These are phyloP conservation scores for Hypomontagnella monticulosa DNA, from an alignment of 495 filamentous ascomycete genomes.

Conservation along the genomic window DNA sequence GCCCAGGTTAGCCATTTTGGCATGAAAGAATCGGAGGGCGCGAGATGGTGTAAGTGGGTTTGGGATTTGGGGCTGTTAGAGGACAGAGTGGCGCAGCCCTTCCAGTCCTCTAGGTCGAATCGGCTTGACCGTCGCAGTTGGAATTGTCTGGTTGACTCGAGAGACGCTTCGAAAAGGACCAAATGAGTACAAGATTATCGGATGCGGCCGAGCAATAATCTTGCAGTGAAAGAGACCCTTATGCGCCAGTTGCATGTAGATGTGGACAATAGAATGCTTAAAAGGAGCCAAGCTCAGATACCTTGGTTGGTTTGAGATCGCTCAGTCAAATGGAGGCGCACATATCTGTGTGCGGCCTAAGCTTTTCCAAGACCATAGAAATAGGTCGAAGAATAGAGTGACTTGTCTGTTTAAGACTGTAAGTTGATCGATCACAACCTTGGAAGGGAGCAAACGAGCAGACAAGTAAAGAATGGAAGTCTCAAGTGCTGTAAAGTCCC, in stretches of 20 bases:
- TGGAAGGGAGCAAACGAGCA: neutral
- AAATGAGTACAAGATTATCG: constrained; percentile 11
- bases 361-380: constrained; percentile 8
- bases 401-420: neutral
- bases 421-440: neutral
- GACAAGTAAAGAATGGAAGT: constrained; percentile 12
- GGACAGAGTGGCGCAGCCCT: neutral
- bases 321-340: constrained; percentile 18
- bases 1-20: constrained; percentile 56
- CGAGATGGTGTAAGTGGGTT: constrained; percentile 4
- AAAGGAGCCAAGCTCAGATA: constrained; percentile 4
- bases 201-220: constrained; percentile 3
- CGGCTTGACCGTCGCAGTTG: constrained; percentile 8
- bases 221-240: constrained; percentile 1
- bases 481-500: constrained; percentile 7
- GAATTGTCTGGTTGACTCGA: neutral
- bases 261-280: neutral
- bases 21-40: constrained; percentile 6
- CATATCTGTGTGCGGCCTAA: constrained; percentile 16
- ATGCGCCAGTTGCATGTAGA: neutral
- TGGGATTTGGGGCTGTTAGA: neutral
- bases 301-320: constrained; percentile 4
- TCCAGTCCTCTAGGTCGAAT: neutral
- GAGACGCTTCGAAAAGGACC: constrained; percentile 17
- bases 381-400: constrained; percentile 1